Evolutionary conservation across 257 asterid genomes (phyloP), one percentile per base, ranked within the genome.

Genomic region (Lycium barbarum): DNA sequence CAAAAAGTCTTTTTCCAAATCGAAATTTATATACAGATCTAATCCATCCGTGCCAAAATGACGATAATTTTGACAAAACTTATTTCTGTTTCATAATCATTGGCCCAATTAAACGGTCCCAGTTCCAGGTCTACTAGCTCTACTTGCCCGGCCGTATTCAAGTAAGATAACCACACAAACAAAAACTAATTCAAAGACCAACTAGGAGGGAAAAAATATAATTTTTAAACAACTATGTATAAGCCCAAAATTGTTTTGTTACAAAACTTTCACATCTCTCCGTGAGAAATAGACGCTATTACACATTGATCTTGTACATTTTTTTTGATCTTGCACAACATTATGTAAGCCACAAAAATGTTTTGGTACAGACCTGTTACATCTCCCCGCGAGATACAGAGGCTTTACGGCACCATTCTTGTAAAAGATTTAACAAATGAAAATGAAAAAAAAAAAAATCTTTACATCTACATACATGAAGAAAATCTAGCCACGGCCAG

Each of bases 351-450:
- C 38, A 22, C 71, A 65, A 65, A 26, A 26, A 22, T 22, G 7
- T 65, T 65, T 65, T 22, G 71, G 7, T 10, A 65, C 71, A 65
- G 6, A 65, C 6, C 40, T 65, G 3, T 13, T 63, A 63, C 81
- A 51, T 76, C 81, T 76, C 81, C 81, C 81, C 26, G 1, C 8
- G 81, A 76, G 81, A 76, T 71, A 9, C 0, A 18, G 33, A 18
- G 51, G 76, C 63, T 1, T 0, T 17, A 22, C 11, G 20, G 0
- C 59, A 76, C 82, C 63, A 13, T 33, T 76, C 78, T 68, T 36
- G 78, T 67, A 49, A 76, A 73, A 51, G 63, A 76, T 13, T 68
- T 26, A 26, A 26, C 22, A 76, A 51, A 51, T 76, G 4, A 0
- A 18, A 10, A n/a, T n/a, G n/a, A n/a, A 26, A 22, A 13, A 7